A percentile compares a stretch with the other conserved stretches of the same genome.
phyloP scores from a whole-genome alignment of 2,329 filamentous ascomycete species.

The Diplodia mutila region DNA sequence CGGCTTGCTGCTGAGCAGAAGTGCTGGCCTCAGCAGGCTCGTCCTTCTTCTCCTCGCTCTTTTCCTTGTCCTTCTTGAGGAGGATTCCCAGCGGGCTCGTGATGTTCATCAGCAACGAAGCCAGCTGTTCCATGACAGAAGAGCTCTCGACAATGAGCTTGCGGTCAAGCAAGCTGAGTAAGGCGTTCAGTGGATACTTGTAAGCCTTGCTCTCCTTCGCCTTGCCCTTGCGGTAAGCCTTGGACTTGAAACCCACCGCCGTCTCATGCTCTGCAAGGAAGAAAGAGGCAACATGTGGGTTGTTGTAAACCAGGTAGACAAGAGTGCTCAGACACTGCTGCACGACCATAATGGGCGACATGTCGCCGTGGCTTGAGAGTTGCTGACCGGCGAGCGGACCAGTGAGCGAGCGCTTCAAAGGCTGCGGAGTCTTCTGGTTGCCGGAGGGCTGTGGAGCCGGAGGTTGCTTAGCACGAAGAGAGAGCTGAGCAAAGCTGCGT shows the following conservation, averaged over 20 bases:
- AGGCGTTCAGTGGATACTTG: slow-evolving; percentile 89
- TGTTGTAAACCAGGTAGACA: slow-evolving; percentile 80
- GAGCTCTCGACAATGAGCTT: slow-evolving; percentile 96
- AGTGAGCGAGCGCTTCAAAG: slow-evolving; percentile 73
- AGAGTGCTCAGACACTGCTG: slow-evolving; percentile 91
- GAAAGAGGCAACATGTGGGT: slow-evolving; percentile 83
- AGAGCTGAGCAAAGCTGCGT: slow-evolving; percentile 91
- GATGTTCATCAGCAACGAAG: slow-evolving; percentile 82
- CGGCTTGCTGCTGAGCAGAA: slow-evolving; percentile 31
- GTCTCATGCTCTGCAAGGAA: slow-evolving; percentile 95
- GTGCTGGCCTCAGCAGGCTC: slow-evolving; percentile 42
- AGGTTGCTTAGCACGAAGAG: slow-evolving; percentile 83
- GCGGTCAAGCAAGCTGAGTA: slow-evolving; percentile 87
- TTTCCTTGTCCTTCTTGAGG: slow-evolving; percentile 81
- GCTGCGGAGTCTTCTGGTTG: slow-evolving; percentile 74
- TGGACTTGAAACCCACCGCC: slow-evolving; percentile 74
- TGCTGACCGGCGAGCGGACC: slow-evolving; percentile 51
- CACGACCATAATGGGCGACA: slow-evolving; percentile 91
- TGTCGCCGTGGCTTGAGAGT: slow-evolving; percentile 70
- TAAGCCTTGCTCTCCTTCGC: slow-evolving; percentile 80
- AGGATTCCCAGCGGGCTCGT: slow-evolving; percentile 82
- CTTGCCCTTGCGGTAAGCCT: slow-evolving; percentile 81
- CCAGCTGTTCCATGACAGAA: slow-evolving; percentile 92
- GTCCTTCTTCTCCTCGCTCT: slow-evolving; percentile 53
- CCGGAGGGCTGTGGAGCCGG: slow-evolving; percentile 40